A percentile compares a stretch with the other conserved stretches of the same genome.
Conservation (phyloP, 2,329 filamentous ascomycete genomes). For the Arthrobotrys entomopaga region DNA sequence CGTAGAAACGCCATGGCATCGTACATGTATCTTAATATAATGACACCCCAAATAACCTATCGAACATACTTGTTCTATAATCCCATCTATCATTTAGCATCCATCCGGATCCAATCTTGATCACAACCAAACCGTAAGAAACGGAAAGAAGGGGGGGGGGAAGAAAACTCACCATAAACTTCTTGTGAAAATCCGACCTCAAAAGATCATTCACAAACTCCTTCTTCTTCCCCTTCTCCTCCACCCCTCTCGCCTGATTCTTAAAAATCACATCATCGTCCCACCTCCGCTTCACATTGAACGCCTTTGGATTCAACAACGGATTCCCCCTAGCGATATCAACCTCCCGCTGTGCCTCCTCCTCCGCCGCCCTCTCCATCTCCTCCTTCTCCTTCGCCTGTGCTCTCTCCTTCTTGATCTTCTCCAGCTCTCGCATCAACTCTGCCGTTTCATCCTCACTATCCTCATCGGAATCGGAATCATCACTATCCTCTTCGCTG, state of each 20-base stretch:
- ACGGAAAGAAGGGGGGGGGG: too few relatives aligned
- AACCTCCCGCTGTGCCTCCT: constrained; percentile 83
- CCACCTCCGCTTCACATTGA: constrained; percentile 91
- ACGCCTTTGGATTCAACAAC: constrained; percentile 80
- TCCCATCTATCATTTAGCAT: constrained; percentile 1
- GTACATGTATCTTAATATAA: neutral
- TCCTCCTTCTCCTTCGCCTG: constrained; percentile 85
- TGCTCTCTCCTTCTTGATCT: constrained; percentile 86
- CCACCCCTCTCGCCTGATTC: constrained; percentile 94
- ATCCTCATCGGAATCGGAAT: constrained; percentile 65
- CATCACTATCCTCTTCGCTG: constrained; percentile 64
- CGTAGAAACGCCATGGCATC: neutral
- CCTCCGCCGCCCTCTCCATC: constrained; percentile 79
- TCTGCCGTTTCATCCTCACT: constrained; percentile 87
- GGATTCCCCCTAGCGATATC: constrained; percentile 95
- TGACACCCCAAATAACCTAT: constrained; percentile 58
- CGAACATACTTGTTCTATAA: constrained; percentile 66
- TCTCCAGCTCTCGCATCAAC: constrained; percentile 89
- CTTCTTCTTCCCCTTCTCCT: constrained; percentile 87
- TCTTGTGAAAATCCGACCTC: constrained; percentile 90
- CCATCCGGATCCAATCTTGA: too few relatives aligned
- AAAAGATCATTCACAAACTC: constrained; percentile 77
- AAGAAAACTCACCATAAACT: constrained; percentile 80
- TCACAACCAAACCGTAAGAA: too few relatives aligned
- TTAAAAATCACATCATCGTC: constrained; percentile 99